Conservation (phyloP, 1,284 basidiomycete species). For the Trametes hirsuta region DNA sequence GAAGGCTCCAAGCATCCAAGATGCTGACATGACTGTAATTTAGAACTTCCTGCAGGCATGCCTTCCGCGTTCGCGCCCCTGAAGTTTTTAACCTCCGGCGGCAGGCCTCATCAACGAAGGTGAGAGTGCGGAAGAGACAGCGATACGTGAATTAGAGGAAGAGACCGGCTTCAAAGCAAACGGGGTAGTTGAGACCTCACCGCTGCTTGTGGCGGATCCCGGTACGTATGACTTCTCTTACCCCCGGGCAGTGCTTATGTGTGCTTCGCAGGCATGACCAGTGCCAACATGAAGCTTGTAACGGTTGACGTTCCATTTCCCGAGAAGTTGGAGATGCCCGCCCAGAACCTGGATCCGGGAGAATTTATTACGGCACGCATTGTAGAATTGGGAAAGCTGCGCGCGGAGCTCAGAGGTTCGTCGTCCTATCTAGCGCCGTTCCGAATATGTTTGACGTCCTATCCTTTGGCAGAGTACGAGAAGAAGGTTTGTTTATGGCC, state of each 20-base stretch:
- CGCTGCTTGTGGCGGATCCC: slow-evolving; percentile 75
- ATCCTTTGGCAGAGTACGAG: slow-evolving; percentile 58
- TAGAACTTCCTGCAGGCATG: slow-evolving; percentile 81
- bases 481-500: slow-evolving; percentile 45
- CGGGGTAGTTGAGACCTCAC: slow-evolving; percentile 65
- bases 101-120: slow-evolving; percentile 81
- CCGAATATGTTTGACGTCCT: not conserved
- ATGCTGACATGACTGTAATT: not conserved
- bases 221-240: slow-evolving; percentile 47
- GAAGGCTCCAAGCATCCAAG: not conserved
- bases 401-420: slow-evolving; percentile 65
- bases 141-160: slow-evolving; percentile 86
- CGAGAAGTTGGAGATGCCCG: slow-evolving; percentile 60
- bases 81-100: not conserved
- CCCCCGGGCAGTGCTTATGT: too few relatives aligned
- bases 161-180: slow-evolving; percentile 87
- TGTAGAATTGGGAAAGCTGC: slow-evolving; percentile 68
- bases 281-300: slow-evolving; percentile 80
- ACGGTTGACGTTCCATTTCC: slow-evolving; percentile 64
- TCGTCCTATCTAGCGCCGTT: not conserved
- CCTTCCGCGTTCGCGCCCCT: too few relatives aligned
- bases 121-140: slow-evolving; percentile 77
- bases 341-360: slow-evolving; percentile 75
- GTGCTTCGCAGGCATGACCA: slow-evolving; percentile 69
- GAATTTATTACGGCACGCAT: slow-evolving; percentile 81